Evolutionary conservation across 163 green algal genomes (phyloP).

Genomic region (Prototheca cutis): DNA sequence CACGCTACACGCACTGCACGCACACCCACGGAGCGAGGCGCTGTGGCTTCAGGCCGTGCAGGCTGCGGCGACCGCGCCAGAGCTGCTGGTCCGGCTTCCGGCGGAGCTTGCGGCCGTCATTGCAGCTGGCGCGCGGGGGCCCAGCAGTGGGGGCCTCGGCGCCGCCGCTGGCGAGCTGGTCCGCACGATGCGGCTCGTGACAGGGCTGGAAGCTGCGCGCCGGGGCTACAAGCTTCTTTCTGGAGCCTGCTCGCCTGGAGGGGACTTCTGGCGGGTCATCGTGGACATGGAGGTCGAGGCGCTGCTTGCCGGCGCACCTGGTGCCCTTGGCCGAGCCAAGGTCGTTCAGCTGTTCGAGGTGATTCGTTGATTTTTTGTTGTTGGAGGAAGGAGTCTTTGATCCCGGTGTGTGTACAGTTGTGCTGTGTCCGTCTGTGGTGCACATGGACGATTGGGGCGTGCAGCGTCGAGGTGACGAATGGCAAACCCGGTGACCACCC

Average conservation of each 20-base stretch:
- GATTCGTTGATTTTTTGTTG: no score
- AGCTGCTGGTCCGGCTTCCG: not conserved
- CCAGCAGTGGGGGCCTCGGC: slow-evolving; percentile 20
- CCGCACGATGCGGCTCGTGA: not conserved
- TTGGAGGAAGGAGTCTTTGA: no score
- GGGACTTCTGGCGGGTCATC: slow-evolving; percentile 42
- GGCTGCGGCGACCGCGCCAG: no score
- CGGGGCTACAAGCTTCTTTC: slow-evolving; percentile 35
- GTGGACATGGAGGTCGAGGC: slow-evolving; percentile 39
- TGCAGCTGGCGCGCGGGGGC: no score
- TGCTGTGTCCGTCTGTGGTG: no score
- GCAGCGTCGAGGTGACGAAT: no score
- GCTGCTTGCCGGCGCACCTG: not conserved
- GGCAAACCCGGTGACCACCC: no score
- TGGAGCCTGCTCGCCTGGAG: slow-evolving; percentile 40
- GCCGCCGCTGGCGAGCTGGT: slow-evolving; percentile 28
- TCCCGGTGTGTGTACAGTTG: no score
- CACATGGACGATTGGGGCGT: no score
- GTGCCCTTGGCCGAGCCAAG: not conserved
- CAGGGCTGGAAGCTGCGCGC: slow-evolving; percentile 33
- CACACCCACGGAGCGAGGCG: not conserved
- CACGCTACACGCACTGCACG: not conserved
- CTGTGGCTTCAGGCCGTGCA: not conserved
- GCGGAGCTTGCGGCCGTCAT: not conserved
- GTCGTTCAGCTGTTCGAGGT: slow-evolving; percentile 34